phyloP scores from a whole-genome alignment of 2,329 filamentous ascomycete genomes.

The Fonsecaea pugnacius region DNA sequence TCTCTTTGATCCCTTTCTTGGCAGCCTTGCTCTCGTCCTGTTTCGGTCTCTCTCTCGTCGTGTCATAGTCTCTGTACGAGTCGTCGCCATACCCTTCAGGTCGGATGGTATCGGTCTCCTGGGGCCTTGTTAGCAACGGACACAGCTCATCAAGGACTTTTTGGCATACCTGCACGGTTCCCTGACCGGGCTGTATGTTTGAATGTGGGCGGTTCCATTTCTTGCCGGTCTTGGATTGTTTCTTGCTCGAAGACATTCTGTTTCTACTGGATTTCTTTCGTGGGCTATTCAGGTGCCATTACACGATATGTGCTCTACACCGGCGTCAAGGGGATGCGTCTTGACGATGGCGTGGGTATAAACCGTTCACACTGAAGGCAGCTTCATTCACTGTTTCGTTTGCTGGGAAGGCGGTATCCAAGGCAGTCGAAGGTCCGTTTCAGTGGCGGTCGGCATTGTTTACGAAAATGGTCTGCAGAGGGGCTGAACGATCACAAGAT shows the following conservation, averaged over 20 bases:
- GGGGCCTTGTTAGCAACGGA: not conserved
- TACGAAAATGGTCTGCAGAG: not conserved
- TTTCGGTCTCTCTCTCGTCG: not conserved
- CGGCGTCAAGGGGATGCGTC: not conserved
- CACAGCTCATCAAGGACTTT: not conserved
- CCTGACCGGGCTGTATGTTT: not conserved
- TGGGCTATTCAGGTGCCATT: not conserved
- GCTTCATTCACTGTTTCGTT: not conserved
- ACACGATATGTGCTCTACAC: not conserved
- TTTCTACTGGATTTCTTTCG: not conserved
- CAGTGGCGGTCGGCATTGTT: not conserved
- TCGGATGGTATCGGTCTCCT: not conserved
- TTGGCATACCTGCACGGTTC: not conserved
- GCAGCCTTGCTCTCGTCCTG: not conserved
- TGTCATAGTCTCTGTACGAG: not conserved
- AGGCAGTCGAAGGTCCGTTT: not conserved
- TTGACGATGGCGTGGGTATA: not conserved
- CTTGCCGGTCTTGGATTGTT: not conserved
- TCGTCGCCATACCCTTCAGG: not conserved
- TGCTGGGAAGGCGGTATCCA: not conserved
- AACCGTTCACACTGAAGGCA: not conserved
- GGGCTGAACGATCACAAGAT: not conserved
- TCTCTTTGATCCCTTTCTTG: not conserved
- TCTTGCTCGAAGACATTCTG: not conserved
- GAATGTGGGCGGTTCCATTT: not conserved